These are phyloP conservation scores for Puccinellia tenuiflora DNA, from an alignment of 176 grass and related monocot species.

Conservation along the genomic window DNA sequence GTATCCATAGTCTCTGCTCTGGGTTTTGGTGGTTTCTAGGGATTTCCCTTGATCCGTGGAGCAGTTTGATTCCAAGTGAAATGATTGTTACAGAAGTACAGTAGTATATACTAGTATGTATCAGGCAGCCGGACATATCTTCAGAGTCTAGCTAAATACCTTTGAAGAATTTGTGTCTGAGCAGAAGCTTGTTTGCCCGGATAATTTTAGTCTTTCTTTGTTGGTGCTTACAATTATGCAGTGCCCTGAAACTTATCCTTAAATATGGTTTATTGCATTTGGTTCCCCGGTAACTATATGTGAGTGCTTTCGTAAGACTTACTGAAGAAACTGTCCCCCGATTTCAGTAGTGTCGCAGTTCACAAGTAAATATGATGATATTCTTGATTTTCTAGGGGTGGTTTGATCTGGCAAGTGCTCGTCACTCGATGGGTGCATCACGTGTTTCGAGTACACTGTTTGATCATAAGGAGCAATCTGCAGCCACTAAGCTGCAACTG, in stretches of 20 bases:
- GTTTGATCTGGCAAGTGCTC: slow-evolving; percentile 84
- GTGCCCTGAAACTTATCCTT: not conserved
- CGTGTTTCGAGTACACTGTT: slow-evolving; percentile 68
- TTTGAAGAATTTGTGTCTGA: not conserved
- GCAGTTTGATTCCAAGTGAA: not conserved
- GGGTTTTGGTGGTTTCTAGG: not conserved
- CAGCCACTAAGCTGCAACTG: slow-evolving; percentile 65
- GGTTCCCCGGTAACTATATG: not conserved
- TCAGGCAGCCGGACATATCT: not conserved
- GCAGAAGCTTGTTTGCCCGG: not conserved
- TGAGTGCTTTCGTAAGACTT: not conserved
- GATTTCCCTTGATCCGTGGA: not conserved
- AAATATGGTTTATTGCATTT: not conserved
- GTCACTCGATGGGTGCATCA: slow-evolving; percentile 78
- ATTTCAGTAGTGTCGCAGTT: not conserved
- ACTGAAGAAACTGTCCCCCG: not conserved
- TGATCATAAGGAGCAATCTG: slow-evolving; percentile 72
- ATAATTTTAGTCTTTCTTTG: not conserved
- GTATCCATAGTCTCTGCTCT: not conserved
- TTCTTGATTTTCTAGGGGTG: slow-evolving; percentile 51
- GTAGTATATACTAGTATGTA: not conserved
- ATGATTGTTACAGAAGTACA: not conserved
- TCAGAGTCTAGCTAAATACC: not conserved
- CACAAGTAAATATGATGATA: not conserved
- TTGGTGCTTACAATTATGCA: not conserved